Evolutionary conservation across 2,329 filamentous ascomycete species (phyloP), one percentile per base, ranked within the genome.

Genomic region (Cytospora paraplurivora): DNA sequence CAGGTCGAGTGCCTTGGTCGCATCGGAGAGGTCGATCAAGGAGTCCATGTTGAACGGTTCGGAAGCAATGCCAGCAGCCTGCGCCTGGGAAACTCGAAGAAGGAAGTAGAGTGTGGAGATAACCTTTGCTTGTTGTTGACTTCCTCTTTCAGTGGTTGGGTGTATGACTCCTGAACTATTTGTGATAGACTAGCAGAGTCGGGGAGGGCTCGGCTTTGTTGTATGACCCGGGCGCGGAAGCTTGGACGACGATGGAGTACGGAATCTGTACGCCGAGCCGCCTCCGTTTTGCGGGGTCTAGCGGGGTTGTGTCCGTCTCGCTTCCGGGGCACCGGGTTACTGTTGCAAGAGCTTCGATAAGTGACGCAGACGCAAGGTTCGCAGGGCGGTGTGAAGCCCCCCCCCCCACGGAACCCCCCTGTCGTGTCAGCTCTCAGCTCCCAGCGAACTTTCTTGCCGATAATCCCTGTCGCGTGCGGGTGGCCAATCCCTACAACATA

Each of bases 21-120:
- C 86, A 77, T 98, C 91, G 47, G 88, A 91, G 66, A 97, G 86
- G 75, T 97, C 93, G 72, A 98, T 92, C 55, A 92, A 87, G 19
- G 91, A 84, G 75, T 99, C 95, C 95, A 99, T 99, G 60, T 67
- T 77, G 71, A n/a, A 19, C 12, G 17, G 27, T 47, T 12, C 11
- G 17, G 19, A 12, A 4, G 3, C 32, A 19, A 32, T 11, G 4
- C 19, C n/a, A n/a, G 32, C 38, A 44, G 12, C 27, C 4, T 27
- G 27, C 27, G 27, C 27, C 27, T 27, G 27, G 27, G 27, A 27
- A 27, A 27, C 2, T 27, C 27, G 27, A 27, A 27, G 1, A 17
- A 12, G 19, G 13, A 37, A 19, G 50, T 8, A 19, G 32, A 6
- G 7, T 32, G 7, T 19, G 15, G 5, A 37, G 51, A 35, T 2